Evolutionary conservation across 352 stramenopile species (phyloP), one percentile per base, ranked within the genome.

Genomic region (Globisporangium cystogenes): DNA sequence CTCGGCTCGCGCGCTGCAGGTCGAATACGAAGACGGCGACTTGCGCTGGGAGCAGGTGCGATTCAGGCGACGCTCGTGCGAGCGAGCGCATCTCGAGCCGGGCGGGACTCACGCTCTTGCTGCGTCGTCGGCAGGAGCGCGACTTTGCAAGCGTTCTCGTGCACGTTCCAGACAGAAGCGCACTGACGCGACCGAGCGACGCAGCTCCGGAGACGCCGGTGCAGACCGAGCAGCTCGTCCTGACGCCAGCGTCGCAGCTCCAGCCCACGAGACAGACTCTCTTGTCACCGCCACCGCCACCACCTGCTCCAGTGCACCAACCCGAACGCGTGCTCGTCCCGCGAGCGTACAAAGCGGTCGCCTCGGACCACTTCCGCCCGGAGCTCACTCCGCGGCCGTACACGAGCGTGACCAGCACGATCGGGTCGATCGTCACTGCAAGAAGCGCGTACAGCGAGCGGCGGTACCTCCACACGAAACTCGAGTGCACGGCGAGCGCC

Each of bases 11-110:
- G 52, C 44, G 20, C 27, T 86, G 10, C 57, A 68, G 33, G 54
- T 82, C 26, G 35, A 63, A 12, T 86, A 82, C 47, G 68, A 84
- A n/a, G 70, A 83, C 26, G 68, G 70, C 23, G 75, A 83, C 35
- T 51, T 55, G 24, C 68, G 72, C 20, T 86, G 72, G 72, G 60
- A 83, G 15, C 51, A 60, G 51, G 66, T 75, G 65, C 20, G 33
- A n/a, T 18, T 39, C 14, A 12, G 14, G 7, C 33, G 5, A 12
- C 11, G 31, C 31, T 4, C 33, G 12, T 12, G 5, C 33, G 6
- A 39, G 4, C 14, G 11, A 4, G 37, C 15, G 18, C 36, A 41
- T 21, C 36, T n/a, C n/a, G n/a, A n/a, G n/a, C n/a, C n/a, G n/a
- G n/a, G n/a, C n/a, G n/a, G n/a, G n/a, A n/a, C n/a, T n/a, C n/a